These are phyloP conservation scores for Austroboletus niveus DNA, from an alignment of 1,284 basidiomycete species.

Conservation along the genomic window DNA sequence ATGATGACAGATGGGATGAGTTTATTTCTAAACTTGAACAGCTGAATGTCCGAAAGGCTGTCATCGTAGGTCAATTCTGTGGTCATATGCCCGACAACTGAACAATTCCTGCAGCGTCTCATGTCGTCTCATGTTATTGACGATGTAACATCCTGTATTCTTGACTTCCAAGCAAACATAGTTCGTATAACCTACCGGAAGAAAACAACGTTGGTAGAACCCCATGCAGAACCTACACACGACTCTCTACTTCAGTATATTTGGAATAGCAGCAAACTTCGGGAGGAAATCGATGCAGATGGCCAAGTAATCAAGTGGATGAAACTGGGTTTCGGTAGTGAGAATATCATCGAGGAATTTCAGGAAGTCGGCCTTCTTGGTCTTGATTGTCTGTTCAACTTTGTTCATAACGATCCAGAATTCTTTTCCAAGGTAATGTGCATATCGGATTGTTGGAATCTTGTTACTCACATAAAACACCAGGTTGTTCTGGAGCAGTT, in stretches of 20 bases:
- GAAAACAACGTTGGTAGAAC: conserved; percentile 76
- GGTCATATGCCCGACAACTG: conserved; percentile 3
- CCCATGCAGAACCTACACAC: conserved; percentile 61
- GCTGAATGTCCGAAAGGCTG: conserved; percentile 79
- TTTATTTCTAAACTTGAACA: conserved; percentile 77
- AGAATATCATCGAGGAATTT: conserved; percentile 83
- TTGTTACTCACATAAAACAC: conserved; percentile 3
- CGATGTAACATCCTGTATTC: conserved; percentile 81
- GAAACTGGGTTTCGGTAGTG: conserved; percentile 76
- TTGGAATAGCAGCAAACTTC: conserved; percentile 64
- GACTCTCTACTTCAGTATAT: conserved; percentile 65
- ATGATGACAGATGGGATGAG: conserved; percentile 73
- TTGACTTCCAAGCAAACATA: conserved; percentile 91
- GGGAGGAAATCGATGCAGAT: conserved; percentile 49
- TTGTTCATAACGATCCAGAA: conserved; percentile 70
- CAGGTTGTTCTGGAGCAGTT: conserved; percentile 85
- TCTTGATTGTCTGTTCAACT: conserved; percentile 80
- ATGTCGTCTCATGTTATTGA: conserved; percentile 87
- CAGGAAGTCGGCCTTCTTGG: conserved; percentile 82
- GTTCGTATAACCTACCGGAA: conserved; percentile 79
- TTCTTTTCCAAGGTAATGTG: conserved; percentile 75
- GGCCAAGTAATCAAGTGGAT: conserved; percentile 68
- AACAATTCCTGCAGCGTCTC: conserved; percentile 54
- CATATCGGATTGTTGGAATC: not conserved
- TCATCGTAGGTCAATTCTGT: conserved; percentile 57